These are phyloP conservation scores for Xylaria arbuscula DNA, from an alignment of 2,329 filamentous ascomycete genomes.

Conservation along the genomic window DNA sequence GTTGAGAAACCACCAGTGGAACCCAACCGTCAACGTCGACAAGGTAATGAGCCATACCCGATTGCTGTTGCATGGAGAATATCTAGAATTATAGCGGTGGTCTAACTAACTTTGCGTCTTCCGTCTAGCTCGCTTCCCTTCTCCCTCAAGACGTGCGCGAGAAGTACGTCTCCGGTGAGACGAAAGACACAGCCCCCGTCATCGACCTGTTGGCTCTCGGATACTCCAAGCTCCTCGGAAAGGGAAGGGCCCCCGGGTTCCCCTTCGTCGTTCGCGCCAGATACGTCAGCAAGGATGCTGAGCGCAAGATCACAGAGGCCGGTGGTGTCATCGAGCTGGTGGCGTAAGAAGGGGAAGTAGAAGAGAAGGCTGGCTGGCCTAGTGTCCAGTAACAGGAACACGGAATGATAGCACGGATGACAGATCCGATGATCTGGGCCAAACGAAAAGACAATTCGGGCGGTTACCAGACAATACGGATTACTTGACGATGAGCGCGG, in stretches of 20 bases:
- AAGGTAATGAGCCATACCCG: conserved; percentile 70
- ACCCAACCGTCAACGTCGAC: conserved; percentile 98
- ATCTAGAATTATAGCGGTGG: no score
- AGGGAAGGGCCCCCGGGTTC: conserved; percentile 93
- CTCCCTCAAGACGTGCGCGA: conserved; percentile 93
- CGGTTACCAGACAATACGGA: conserved; percentile 25
- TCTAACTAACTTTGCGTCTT: conserved; percentile 28
- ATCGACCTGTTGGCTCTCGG: conserved; percentile 97
- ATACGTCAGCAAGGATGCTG: conserved; percentile 95
- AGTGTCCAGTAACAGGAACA: conserved; percentile 32
- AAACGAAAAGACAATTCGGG: conserved; percentile 25
- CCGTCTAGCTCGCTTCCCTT: conserved; percentile 88
- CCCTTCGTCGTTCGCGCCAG: conserved; percentile 94
- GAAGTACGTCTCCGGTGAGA: conserved; percentile 82
- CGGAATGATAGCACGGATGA: conserved; percentile 39
- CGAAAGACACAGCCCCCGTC: conserved; percentile 93
- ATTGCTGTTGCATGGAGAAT: not conserved
- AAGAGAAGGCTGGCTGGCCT: conserved; percentile 16
- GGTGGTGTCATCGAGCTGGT: conserved; percentile 71
- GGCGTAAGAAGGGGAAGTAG: conserved; percentile 30
- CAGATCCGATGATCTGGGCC: conserved; percentile 33
- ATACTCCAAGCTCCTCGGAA: conserved; percentile 98
- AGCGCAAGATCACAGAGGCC: conserved; percentile 99
- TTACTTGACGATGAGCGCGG: conserved; percentile 33
- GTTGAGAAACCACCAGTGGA: conserved; percentile 96